Evolutionary conservation across 176 grass and related monocot genomes (phyloP).

Genomic region (Carex parvula): DNA sequence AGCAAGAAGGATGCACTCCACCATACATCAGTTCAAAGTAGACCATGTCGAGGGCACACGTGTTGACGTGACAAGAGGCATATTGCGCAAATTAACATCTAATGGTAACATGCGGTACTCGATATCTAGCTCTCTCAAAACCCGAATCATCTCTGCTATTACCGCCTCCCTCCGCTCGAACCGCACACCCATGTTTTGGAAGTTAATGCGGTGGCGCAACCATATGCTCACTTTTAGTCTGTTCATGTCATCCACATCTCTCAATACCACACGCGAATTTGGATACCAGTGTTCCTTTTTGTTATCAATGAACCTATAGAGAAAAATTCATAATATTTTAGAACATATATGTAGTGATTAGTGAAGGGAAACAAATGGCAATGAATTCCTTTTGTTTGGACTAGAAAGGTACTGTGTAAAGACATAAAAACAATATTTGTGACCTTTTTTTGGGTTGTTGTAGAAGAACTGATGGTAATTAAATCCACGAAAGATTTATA

Average conservation of each 20-base stretch:
- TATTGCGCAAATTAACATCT: conserved; percentile 68
- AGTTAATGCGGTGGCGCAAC: conserved; percentile 86
- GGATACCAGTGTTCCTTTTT: conserved; percentile 96
- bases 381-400: neutral
- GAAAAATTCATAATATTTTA: neutral
- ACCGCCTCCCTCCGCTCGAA: conserved; percentile 65
- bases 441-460: neutral
- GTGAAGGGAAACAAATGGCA: neutral
- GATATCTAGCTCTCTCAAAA: conserved; percentile 70
- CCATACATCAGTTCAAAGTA: neutral
- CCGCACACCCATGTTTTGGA: conserved; percentile 64
- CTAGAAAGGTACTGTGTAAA: neutral
- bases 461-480: neutral
- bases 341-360: neutral
- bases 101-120: conserved; percentile 77
- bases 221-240: conserved; percentile 66
- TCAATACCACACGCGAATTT: conserved; percentile 53
- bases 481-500: neutral
- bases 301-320: conserved; percentile 66
- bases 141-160: conserved; percentile 72
- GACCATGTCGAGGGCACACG: conserved; percentile 69
- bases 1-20: neutral
- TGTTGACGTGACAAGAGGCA: conserved; percentile 37
- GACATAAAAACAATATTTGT: neutral
- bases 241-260: conserved; percentile 75